Conservation (phyloP, 1,284 basidiomycete species). For the Stygiomarasmius scandens region DNA sequence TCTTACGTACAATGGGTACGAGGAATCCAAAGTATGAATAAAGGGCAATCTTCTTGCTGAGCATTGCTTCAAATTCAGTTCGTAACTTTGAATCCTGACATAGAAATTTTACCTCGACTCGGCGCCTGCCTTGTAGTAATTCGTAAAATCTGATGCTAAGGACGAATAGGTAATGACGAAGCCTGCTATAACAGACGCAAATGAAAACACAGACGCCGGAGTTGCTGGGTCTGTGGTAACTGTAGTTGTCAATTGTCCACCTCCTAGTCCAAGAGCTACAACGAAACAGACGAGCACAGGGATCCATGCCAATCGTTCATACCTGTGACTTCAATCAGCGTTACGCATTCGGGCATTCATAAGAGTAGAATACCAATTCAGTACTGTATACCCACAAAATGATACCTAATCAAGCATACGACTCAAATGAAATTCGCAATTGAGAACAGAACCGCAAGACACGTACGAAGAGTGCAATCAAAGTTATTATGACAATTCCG, state of each 20-base stretch:
- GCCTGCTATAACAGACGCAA: conserved; percentile 71
- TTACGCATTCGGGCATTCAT: not conserved
- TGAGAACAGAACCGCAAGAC: conserved; percentile 2
- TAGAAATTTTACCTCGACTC: conserved; percentile 51
- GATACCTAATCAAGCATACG: conserved; percentile 53
- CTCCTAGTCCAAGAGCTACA: conserved; percentile 74
- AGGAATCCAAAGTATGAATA: conserved; percentile 80
- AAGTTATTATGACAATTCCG: conserved; percentile 85
- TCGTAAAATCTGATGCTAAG: conserved; percentile 75
- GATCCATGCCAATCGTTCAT: conserved; percentile 77
- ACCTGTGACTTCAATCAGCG: conserved; percentile 42
- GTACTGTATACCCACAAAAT: conserved; percentile 78
- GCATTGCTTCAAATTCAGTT: not conserved
- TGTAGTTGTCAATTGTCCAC: conserved; percentile 58
- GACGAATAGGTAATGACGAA: conserved; percentile 73
- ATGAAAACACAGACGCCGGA: conserved; percentile 56
- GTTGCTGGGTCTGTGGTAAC: conserved; percentile 52
- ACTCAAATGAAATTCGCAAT: not conserved
- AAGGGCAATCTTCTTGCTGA: conserved; percentile 68
- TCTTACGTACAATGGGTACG: conserved; percentile 64
- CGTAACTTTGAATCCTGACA: not conserved
- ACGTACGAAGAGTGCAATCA: conserved; percentile 75
- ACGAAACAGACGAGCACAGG: conserved; percentile 80
- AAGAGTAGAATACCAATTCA: conserved; percentile 61
- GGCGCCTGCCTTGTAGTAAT: conserved; percentile 55